phyloP scores from a whole-genome alignment of 306 rosid genomes.

The Fragaria iinumae region DNA sequence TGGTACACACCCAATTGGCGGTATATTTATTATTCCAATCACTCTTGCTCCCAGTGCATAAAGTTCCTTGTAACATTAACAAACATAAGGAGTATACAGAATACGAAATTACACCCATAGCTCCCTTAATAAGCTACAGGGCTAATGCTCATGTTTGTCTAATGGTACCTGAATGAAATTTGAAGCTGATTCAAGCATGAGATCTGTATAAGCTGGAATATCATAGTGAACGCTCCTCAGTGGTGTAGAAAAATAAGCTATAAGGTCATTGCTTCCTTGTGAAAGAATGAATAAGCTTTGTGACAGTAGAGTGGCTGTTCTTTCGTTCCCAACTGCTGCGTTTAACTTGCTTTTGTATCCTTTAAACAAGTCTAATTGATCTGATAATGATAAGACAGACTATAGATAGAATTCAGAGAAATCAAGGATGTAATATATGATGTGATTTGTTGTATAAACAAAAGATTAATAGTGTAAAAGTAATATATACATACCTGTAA shows the following conservation, averaged over 20 bases:
- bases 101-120: not conserved
- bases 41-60: slow-evolving; percentile 62
- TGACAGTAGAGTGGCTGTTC: slow-evolving; percentile 29
- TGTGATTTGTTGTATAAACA: not conserved
- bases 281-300: slow-evolving; percentile 53
- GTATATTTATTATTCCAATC: slow-evolving; percentile 37
- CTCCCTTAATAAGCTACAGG: not conserved
- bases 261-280: slow-evolving; percentile 59
- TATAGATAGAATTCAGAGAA: slow-evolving; percentile 32
- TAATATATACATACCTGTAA: slow-evolving; percentile 18
- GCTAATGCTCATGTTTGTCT: too few species aligned
- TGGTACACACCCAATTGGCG: slow-evolving; percentile 60
- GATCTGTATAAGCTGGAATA: slow-evolving; percentile 48
- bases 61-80: slow-evolving; percentile 38
- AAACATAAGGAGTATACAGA: not conserved
- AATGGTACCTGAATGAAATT: slow-evolving; percentile 44
- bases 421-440: not conserved
- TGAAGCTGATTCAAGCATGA: slow-evolving; percentile 49
- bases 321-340: slow-evolving; percentile 42
- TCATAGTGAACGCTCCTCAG: slow-evolving; percentile 36
- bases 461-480: not conserved
- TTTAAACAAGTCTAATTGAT: slow-evolving; percentile 53
- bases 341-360: slow-evolving; percentile 48
- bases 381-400: slow-evolving; percentile 17
- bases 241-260: slow-evolving; percentile 37